A percentile compares a stretch with the other conserved stretches of the same genome.
These are phyloP conservation scores for Pythium brachiatum DNA, from an alignment of 352 stramenopile genomes.

Conservation along the genomic window DNA sequence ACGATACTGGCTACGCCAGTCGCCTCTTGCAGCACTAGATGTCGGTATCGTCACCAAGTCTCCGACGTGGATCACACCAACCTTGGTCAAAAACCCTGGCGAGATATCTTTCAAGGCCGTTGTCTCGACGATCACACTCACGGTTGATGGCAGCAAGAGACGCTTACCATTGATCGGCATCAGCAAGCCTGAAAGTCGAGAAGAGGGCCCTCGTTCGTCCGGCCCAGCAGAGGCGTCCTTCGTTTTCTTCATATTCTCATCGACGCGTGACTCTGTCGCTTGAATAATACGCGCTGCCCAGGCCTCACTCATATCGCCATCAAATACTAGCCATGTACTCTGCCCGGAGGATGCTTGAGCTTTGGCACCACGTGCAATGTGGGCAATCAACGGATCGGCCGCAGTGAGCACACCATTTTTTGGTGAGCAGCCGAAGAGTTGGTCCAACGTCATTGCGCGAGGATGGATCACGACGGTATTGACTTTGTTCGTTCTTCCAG, in stretches of 20 bases:
- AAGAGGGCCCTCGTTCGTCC: not conserved
- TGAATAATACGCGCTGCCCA: constrained; percentile 59
- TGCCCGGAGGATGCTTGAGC: constrained; percentile 12
- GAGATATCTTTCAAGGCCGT: constrained; percentile 42
- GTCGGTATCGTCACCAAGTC: not conserved
- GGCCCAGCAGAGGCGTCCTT: constrained; percentile 11
- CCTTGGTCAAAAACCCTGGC: constrained; percentile 48
- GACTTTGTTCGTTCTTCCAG: not conserved
- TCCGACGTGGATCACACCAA: constrained; percentile 41
- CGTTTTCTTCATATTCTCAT: constrained; percentile 12
- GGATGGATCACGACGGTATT: constrained; percentile 37
- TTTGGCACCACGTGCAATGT: constrained; percentile 51
- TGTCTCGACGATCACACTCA: constrained; percentile 56
- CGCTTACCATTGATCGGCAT: constrained; percentile 36
- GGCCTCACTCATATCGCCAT: constrained; percentile 43
- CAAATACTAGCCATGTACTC: constrained; percentile 65
- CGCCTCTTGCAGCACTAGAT: not conserved
- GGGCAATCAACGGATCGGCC: constrained; percentile 35
- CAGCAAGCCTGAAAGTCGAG: constrained; percentile 29
- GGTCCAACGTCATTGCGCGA: constrained; percentile 33
- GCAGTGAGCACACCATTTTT: not conserved
- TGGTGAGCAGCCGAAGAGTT: constrained; percentile 29
- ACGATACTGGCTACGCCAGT: constrained; percentile 34
- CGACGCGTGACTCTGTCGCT: not conserved
- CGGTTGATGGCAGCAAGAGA: constrained; percentile 30